A percentile compares a stretch with the other conserved stretches of the same genome.
Evolutionary conservation across 2,329 filamentous ascomycete species (phyloP).

Genomic region (Hypoxylon sp.): DNA sequence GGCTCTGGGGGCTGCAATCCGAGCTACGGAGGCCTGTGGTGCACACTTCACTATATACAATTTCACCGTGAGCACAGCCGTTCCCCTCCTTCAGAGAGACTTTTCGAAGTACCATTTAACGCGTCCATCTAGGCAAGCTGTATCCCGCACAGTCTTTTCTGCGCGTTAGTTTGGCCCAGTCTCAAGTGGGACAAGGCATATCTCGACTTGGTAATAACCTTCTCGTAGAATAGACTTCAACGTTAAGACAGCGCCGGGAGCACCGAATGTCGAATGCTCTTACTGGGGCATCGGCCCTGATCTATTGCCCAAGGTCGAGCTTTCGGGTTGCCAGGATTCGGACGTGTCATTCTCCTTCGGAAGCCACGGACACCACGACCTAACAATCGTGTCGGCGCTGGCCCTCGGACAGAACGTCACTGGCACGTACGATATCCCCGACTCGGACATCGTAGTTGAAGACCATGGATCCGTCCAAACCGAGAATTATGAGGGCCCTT

Average conservation of each 20-base stretch:
- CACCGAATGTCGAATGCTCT: constrained; percentile 1
- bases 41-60: constrained; percentile 8
- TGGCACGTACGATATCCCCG: constrained; percentile 7
- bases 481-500: constrained; percentile 4
- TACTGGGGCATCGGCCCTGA: constrained; percentile 10
- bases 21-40: not conserved
- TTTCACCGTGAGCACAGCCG: not conserved
- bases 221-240: constrained; percentile 11
- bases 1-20: not conserved
- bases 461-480: constrained; percentile 1
- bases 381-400: constrained; percentile 3
- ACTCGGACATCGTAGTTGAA: constrained; percentile 4
- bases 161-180: constrained; percentile 5
- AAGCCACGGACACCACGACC: not conserved
- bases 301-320: not conserved
- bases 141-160: constrained; percentile 13
- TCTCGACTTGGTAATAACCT: not conserved
- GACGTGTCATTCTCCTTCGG: constrained; percentile 10
- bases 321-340: constrained; percentile 1
- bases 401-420: constrained; percentile 6
- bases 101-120: not conserved
- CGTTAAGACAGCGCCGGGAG: not conserved
- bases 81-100: not conserved
- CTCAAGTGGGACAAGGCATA: not conserved
- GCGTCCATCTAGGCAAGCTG: constrained; percentile 8